A percentile compares a stretch with the other conserved stretches of the same genome.
These are phyloP conservation scores for Penicillium robsamsonii DNA, from an alignment of 495 filamentous ascomycete genomes.

Conservation along the genomic window DNA sequence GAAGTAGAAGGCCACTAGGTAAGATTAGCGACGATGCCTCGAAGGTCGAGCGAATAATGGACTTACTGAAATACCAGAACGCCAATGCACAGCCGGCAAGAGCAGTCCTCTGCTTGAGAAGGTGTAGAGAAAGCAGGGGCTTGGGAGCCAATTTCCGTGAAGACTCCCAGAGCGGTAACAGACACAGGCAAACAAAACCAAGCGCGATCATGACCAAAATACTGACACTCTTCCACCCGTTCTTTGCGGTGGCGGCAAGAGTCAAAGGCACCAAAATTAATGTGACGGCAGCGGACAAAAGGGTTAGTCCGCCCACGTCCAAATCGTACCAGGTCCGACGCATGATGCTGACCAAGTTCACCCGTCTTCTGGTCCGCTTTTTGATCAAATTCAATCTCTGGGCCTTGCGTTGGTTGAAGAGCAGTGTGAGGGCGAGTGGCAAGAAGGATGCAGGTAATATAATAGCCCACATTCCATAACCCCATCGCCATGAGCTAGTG, in stretches of 20 bases:
- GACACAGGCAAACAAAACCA: constrained; percentile 54
- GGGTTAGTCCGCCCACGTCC: constrained; percentile 55
- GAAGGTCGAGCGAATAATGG: background rate
- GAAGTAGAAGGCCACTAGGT: constrained; percentile 61
- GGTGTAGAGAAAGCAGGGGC: constrained; percentile 55
- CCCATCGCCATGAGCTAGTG: constrained; percentile 54
- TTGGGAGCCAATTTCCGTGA: constrained; percentile 53
- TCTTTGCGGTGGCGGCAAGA: constrained; percentile 48
- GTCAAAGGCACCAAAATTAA: constrained; percentile 61
- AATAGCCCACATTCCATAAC: constrained; percentile 58
- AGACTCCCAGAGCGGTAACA: constrained; percentile 62
- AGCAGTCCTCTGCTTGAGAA: constrained; percentile 64
- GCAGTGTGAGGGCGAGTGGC: constrained; percentile 54
- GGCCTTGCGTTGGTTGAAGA: constrained; percentile 57
- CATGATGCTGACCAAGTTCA: constrained; percentile 30
- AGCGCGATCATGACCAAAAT: constrained; percentile 60
- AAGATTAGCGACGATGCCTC: constrained; percentile 25
- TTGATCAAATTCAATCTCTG: constrained; percentile 49
- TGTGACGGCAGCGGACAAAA: constrained; percentile 56
- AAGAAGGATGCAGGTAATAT: constrained; percentile 56
- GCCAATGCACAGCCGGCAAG: constrained; percentile 56
- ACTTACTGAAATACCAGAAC: constrained; percentile 61
- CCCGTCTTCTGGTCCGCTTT: constrained; percentile 28
- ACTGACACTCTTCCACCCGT: constrained; percentile 54
- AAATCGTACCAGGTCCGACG: constrained; percentile 53